Conservation (phyloP, 139 green algal species). For the Yamagishiella unicocca region DNA sequence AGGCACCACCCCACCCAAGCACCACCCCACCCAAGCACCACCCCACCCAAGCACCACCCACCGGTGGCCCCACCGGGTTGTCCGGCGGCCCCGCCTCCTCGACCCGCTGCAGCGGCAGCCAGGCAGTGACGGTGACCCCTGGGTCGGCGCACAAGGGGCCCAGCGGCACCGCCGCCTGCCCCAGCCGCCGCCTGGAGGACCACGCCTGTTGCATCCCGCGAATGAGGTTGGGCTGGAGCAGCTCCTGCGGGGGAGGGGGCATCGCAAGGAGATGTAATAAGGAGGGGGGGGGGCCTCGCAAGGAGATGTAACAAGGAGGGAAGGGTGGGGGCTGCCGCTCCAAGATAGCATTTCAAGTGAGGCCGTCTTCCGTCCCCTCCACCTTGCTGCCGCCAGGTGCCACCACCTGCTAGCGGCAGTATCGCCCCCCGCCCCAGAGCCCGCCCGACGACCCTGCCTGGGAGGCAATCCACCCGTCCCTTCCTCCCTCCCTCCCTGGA, state of each 20-base stretch:
- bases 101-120: slow-evolving; percentile 7
- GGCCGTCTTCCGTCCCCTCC: no score
- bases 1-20: background rate
- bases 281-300: no score
- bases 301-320: no score
- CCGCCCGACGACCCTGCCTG: background rate
- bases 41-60: background rate
- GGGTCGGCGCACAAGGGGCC: background rate
- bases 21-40: background rate
- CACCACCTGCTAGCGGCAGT: no score
- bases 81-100: background rate
- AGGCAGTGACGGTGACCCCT: background rate
- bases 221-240: slow-evolving; percentile 13
- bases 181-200: background rate
- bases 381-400: no score
- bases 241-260: background rate
- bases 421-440: no score
- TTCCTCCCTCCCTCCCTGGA: background rate
- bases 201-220: background rate
- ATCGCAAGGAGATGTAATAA: no score
- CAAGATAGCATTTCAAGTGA: no score
- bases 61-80: background rate
- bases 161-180: background rate
- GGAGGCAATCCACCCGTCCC: background rate
- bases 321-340: background rate